A percentile compares a stretch with the other conserved stretches of the same genome.
Conservation (phyloP, 495 filamentous ascomycete genomes). For the Penicillium pulvis region DNA sequence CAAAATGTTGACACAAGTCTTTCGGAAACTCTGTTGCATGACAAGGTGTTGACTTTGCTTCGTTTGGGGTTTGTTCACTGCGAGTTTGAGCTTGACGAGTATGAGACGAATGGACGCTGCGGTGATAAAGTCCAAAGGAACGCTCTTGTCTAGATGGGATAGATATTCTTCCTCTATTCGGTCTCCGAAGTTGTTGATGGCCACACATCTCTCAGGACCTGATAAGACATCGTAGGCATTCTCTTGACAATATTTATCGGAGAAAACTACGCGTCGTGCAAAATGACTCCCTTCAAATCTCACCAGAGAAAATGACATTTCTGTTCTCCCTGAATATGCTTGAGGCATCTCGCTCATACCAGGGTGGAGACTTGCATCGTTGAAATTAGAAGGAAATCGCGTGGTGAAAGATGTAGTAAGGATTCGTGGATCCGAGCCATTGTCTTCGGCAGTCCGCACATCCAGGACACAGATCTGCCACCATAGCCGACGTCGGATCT, state of each 20-base stretch:
- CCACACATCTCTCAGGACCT: slow-evolving; percentile 44
- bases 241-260: slow-evolving; percentile 22
- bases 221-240: slow-evolving; percentile 20
- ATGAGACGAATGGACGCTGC: slow-evolving; percentile 64
- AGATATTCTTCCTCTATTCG: slow-evolving; percentile 67
- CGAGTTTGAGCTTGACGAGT: slow-evolving; percentile 64
- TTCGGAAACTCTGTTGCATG: slow-evolving; percentile 33
- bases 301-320: slow-evolving; percentile 73
- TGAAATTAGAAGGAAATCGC: slow-evolving; percentile 62
- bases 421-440: slow-evolving; percentile 69
- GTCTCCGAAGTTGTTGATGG: slow-evolving; percentile 9
- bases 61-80: slow-evolving; percentile 51
- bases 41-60: slow-evolving; percentile 11
- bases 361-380: slow-evolving; percentile 66
- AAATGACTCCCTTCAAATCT: slow-evolving; percentile 53
- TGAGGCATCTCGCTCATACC: slow-evolving; percentile 56
- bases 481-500: slow-evolving; percentile 76
- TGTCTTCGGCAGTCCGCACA: slow-evolving; percentile 67
- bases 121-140: slow-evolving; percentile 67
- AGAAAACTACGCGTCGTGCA: slow-evolving; percentile 35
- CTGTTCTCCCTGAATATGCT: slow-evolving; percentile 58
- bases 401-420: slow-evolving; percentile 51
- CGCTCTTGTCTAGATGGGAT: slow-evolving; percentile 52
- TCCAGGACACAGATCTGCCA: slow-evolving; percentile 75
- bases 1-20: slow-evolving; percentile 53